Evolutionary conservation across 352 stramenopile genomes (phyloP).

Genomic region (Phytopythium ostracodes): DNA sequence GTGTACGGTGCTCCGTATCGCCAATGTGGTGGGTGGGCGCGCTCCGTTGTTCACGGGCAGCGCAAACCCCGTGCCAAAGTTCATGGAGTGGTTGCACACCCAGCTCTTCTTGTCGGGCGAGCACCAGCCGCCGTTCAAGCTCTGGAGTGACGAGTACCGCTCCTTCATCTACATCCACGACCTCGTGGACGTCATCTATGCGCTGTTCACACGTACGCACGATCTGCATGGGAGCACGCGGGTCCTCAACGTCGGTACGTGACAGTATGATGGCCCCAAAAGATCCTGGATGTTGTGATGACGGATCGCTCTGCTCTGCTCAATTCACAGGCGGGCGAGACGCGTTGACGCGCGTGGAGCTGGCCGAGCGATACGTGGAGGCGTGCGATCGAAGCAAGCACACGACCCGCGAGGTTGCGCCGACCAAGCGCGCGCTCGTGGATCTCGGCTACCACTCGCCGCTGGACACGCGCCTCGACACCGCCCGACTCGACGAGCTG

Average conservation of each 20-base stretch:
- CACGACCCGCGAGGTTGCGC: slow-evolving; percentile 19
- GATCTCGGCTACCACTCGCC: slow-evolving; percentile 46
- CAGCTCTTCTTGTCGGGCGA: slow-evolving; percentile 25
- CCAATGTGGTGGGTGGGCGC: slow-evolving; percentile 49
- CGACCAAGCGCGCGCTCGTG: slow-evolving; percentile 19
- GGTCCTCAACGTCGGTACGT: slow-evolving; percentile 52
- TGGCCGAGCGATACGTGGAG: slow-evolving; percentile 29
- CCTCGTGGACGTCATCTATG: slow-evolving; percentile 34
- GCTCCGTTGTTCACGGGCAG: slow-evolving; percentile 29
- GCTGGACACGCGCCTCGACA: slow-evolving; percentile 42
- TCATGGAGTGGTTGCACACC: slow-evolving; percentile 57
- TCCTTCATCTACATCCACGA: slow-evolving; percentile 58
- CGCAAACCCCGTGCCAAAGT: slow-evolving; percentile 29
- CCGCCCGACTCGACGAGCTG: slow-evolving; percentile 13
- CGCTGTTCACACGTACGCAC: slow-evolving; percentile 14
- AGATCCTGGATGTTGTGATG: background rate
- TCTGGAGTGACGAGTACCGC: slow-evolving; percentile 64
- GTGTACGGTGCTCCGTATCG: slow-evolving; percentile 38
- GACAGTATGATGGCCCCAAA: background rate
- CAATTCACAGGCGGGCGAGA: slow-evolving; percentile 32
- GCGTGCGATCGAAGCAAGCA: slow-evolving; percentile 6
- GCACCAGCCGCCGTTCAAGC: slow-evolving; percentile 17
- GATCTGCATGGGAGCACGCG: background rate
- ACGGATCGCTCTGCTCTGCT: background rate
- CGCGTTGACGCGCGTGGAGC: slow-evolving; percentile 40